phyloP scores from a whole-genome alignment of 768 basidiomycete species.

The Lentinula boryana region DNA sequence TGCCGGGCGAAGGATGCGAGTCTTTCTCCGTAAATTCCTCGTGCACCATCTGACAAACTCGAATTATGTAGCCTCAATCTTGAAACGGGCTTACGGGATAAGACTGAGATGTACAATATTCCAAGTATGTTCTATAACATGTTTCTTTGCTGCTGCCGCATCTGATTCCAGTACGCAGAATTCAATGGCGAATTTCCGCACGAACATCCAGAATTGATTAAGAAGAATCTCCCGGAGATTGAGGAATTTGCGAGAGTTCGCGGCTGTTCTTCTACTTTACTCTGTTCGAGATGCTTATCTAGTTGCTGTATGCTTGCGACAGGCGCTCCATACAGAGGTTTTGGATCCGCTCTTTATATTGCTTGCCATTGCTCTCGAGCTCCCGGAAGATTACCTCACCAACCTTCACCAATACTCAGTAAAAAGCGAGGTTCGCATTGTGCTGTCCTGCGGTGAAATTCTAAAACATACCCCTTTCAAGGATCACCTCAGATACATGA shows the following conservation, averaged over 20 bases:
- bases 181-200: constrained; percentile 36
- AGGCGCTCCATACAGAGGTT: constrained; percentile 38
- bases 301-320: neutral
- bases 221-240: constrained; percentile 34
- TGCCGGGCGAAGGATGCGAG: neutral
- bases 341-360: constrained; percentile 40
- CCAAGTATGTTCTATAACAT: constrained; percentile 24
- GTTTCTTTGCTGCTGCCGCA: neutral
- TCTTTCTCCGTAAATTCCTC: neutral
- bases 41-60: neutral
- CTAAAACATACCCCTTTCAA: neutral
- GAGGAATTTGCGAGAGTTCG: constrained; percentile 35
- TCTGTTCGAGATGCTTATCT: neutral
- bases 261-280: neutral
- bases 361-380: constrained; percentile 45
- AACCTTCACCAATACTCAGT: constrained; percentile 39
- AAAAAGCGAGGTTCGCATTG: constrained; percentile 30
- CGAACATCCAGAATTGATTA: constrained; percentile 32
- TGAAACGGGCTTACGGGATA: constrained; percentile 32
- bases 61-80: constrained; percentile 21
- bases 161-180: constrained; percentile 19
- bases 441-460: neutral
- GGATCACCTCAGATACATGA: constrained; percentile 50
- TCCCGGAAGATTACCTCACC: constrained; percentile 43
- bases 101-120: constrained; percentile 45